phyloP scores from a whole-genome alignment of 2,329 filamentous ascomycete species.

The Hyphodiscus sp. region DNA sequence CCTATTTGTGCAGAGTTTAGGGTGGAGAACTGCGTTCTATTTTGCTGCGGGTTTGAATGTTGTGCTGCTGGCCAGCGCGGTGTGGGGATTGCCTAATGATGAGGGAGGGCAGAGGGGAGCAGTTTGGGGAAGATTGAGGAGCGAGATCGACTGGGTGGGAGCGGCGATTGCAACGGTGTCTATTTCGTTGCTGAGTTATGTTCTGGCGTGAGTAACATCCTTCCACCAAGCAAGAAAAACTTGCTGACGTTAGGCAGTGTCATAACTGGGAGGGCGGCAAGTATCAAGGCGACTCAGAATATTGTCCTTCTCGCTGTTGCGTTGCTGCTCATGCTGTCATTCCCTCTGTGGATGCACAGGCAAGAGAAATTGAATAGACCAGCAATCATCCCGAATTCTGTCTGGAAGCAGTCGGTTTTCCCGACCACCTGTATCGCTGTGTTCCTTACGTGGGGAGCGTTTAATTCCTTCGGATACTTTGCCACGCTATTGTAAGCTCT shows the following conservation, averaged over 20 bases:
- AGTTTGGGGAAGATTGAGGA: background rate
- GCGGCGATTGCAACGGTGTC: too few relatives aligned
- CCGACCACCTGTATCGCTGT: conserved; percentile 28
- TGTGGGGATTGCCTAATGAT: background rate
- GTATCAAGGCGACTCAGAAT: conserved; percentile 11
- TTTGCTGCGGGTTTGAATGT: conserved; percentile 34
- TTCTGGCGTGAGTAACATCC: background rate
- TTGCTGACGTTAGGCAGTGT: background rate
- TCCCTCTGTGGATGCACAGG: conserved; percentile 24
- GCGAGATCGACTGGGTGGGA: background rate
- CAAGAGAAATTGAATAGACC: conserved; percentile 21
- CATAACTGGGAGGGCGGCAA: conserved; percentile 2
- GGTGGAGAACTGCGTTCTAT: conserved; percentile 46
- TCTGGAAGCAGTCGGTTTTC: conserved; percentile 30
- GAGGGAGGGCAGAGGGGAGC: background rate
- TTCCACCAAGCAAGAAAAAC: too few relatives aligned
- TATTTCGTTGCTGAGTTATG: background rate
- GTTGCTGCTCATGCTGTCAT: conserved; percentile 21
- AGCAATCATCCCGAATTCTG: conserved; percentile 30
- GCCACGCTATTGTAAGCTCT: conserved; percentile 1
- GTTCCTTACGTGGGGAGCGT: conserved; percentile 27
- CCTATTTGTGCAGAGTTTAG: conserved; percentile 39
- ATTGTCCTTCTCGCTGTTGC: conserved; percentile 27
- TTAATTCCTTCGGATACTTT: conserved; percentile 11
- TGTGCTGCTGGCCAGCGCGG: background rate